These are phyloP conservation scores for Saccharomycopsis javanensis DNA, from an alignment of 805 yeast species.

Conservation along the genomic window DNA sequence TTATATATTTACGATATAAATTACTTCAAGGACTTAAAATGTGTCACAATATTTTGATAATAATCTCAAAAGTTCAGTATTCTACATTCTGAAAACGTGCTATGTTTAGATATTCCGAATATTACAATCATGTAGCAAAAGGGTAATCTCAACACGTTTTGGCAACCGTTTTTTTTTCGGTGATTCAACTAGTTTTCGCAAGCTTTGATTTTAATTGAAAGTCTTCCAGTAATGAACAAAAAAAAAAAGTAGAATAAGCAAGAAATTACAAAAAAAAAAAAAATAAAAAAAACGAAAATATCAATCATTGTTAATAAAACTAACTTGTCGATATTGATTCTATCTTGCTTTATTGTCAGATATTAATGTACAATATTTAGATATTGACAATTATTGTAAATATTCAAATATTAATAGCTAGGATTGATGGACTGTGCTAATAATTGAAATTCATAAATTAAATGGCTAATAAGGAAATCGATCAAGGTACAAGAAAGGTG, in stretches of 20 bases:
- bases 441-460: not conserved
- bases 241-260: not conserved
- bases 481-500: conserved; percentile 39
- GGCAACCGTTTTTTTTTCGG: not conserved
- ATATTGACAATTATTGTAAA: too few relatives aligned
- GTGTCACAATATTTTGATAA: too few relatives aligned
- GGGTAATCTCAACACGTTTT: not conserved
- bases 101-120: too few relatives aligned
- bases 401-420: not conserved
- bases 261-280: not conserved
- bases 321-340: not conserved
- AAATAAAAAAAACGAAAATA: not conserved
- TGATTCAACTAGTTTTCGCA: not conserved
- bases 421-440: not conserved
- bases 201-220: not conserved
- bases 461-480: conserved; percentile 2
- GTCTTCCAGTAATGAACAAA: not conserved
- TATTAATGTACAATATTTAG: too few relatives aligned
- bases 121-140: too few relatives aligned
- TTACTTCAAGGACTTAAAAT: too few relatives aligned
- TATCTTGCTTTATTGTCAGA: too few relatives aligned
- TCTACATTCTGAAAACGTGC: not conserved
- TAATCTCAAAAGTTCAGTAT: too few relatives aligned
- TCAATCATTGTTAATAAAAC: not conserved
- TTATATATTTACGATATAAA: too few relatives aligned